These are phyloP conservation scores for Eimeria sp. DNA, from an alignment of 169 alveolate genomes.

Conservation along the genomic window DNA sequence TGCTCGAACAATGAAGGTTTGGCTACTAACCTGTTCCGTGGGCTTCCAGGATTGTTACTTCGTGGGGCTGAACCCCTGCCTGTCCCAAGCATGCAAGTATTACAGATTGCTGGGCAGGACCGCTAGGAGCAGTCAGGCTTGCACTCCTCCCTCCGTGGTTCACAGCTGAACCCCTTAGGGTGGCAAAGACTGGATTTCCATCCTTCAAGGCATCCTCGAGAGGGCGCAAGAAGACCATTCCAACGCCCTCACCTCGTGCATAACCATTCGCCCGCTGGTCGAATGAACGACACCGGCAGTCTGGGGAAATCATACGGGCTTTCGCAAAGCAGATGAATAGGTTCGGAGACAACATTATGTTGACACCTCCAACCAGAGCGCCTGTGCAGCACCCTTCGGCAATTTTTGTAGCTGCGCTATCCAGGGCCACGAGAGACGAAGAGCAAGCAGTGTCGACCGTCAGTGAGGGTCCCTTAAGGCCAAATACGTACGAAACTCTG, in stretches of 20 bases:
- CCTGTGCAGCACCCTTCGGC: constrained; percentile 84
- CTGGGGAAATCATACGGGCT: constrained; percentile 87
- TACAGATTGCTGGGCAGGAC: constrained; percentile 88
- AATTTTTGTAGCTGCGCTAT: constrained; percentile 85
- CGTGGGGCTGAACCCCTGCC: constrained; percentile 83
- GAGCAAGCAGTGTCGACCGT: constrained; percentile 92
- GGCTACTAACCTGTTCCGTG: constrained; percentile 85
- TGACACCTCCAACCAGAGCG: constrained; percentile 90
- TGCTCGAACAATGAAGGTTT: neutral
- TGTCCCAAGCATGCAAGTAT: constrained; percentile 82
- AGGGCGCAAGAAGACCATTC: constrained; percentile 83
- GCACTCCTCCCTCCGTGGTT: constrained; percentile 89
- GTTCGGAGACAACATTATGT: constrained; percentile 89
- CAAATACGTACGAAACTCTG: constrained; percentile 89
- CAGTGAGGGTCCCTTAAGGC: constrained; percentile 89
- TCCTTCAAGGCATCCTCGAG: constrained; percentile 72
- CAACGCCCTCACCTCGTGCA: constrained; percentile 91
- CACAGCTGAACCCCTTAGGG: constrained; percentile 87
- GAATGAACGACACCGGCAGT: constrained; percentile 89
- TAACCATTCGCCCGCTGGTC: constrained; percentile 90
- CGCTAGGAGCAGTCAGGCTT: constrained; percentile 88
- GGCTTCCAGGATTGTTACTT: constrained; percentile 82
- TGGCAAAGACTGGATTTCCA: constrained; percentile 77
- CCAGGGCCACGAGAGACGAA: constrained; percentile 90
- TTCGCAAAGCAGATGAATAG: constrained; percentile 86